A percentile compares a stretch with the other conserved stretches of the same genome.
Conservation (phyloP, 176 grass and related monocot species). For the Oryza australiensis region DNA sequence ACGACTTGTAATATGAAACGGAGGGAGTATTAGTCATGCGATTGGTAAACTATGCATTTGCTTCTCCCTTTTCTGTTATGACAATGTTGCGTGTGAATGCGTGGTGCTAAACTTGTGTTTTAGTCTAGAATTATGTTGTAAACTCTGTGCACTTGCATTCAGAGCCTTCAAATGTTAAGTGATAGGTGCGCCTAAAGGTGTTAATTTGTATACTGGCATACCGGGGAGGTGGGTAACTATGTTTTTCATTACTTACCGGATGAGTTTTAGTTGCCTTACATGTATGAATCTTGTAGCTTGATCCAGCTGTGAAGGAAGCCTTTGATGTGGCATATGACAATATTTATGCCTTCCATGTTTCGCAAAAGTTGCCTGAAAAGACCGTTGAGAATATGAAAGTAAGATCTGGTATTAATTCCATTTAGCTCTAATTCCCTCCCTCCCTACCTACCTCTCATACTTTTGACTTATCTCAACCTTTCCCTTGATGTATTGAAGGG, state of each 20-base stretch:
- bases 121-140: background rate
- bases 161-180: background rate
- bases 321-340: conserved; percentile 95
- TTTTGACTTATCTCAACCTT: conserved; percentile 20
- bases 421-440: background rate
- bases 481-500: conserved; percentile 53
- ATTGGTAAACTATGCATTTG: background rate
- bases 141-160: background rate
- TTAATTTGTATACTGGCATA: background rate
- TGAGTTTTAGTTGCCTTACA: conserved; percentile 16
- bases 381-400: conserved; percentile 91
- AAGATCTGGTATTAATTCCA: conserved; percentile 14
- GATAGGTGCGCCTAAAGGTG: background rate
- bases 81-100: background rate
- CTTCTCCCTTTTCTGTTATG: background rate
- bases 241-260: background rate
- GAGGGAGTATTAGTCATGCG: too few relatives aligned
- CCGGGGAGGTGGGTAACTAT: background rate
- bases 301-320: conserved; percentile 84
- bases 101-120: background rate
- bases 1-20: too few relatives aligned
- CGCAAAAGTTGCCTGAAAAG: conserved; percentile 81
- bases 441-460: background rate
- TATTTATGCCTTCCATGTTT: conserved; percentile 93
- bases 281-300: conserved; percentile 66